Evolutionary conservation across 345 rosid genomes (phyloP).

Genomic region (Eucalyptus cladocalyx): DNA sequence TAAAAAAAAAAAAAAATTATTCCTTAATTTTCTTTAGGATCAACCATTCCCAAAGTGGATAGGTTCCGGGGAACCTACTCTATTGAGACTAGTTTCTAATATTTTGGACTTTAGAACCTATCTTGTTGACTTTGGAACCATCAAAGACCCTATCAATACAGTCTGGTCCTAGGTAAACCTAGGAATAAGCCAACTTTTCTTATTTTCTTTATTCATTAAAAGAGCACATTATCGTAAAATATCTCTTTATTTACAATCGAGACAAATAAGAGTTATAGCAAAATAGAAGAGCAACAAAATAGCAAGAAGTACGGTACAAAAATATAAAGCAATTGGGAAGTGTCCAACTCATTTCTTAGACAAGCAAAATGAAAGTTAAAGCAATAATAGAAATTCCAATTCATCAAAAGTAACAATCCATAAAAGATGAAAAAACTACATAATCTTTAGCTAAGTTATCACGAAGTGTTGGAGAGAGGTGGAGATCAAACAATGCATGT

Average conservation of each 20-base stretch:
- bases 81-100: not conserved
- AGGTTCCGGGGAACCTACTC: fast-evolving
- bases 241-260: not conserved
- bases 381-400: too few relatives aligned
- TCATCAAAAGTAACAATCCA: too few relatives aligned
- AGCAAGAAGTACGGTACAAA: too few relatives aligned
- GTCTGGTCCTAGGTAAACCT: fast-evolving
- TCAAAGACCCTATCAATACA: fast-evolving
- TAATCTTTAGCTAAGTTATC: too few relatives aligned
- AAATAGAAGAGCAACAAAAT: not conserved
- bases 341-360: too few relatives aligned
- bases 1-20: too few relatives aligned
- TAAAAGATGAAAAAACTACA: too few relatives aligned
- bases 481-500: too few relatives aligned
- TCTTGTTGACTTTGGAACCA: fast-evolving
- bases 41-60: fast-evolving
- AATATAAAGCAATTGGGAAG: too few relatives aligned
- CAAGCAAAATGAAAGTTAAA: too few relatives aligned
- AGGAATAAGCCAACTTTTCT: not conserved
- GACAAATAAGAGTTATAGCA: not conserved
- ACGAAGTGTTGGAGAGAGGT: too few relatives aligned
- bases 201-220: not conserved
- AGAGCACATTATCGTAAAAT: not conserved
- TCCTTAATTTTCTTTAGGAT: not conserved
- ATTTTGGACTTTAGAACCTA: too few relatives aligned